phyloP scores from a whole-genome alignment of 345 rosid species.

The Bruguiera gymnorhiza region DNA sequence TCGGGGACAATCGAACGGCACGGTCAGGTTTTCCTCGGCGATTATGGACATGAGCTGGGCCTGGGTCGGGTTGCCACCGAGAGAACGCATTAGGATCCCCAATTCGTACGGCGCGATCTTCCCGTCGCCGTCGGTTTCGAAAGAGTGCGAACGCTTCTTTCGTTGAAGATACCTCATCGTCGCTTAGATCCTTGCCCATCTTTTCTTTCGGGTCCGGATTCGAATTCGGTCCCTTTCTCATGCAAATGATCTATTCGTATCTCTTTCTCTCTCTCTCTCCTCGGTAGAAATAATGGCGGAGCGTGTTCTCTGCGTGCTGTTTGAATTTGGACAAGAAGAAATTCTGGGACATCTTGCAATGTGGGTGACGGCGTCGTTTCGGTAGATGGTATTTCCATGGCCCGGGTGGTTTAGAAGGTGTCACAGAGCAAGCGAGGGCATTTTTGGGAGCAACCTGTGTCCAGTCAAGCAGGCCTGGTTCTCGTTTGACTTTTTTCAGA shows the following conservation, averaged over 20 bases:
- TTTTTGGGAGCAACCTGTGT: too few relatives aligned
- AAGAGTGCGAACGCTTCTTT: constrained; percentile 88
- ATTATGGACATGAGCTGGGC: constrained; percentile 76
- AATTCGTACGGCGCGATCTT: constrained; percentile 91
- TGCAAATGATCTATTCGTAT: background rate
- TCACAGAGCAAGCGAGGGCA: too few relatives aligned
- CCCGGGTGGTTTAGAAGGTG: too few relatives aligned
- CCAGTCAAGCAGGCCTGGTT: too few relatives aligned
- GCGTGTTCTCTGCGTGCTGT: too few relatives aligned
- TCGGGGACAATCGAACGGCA: constrained; percentile 81
- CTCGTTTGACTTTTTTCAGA: too few relatives aligned
- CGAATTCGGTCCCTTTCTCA: background rate
- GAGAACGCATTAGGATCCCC: constrained; percentile 97
- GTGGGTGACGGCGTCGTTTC: background rate
- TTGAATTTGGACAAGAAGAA: too few relatives aligned
- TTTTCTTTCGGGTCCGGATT: constrained; percentile 9
- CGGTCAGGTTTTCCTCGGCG: constrained; percentile 60
- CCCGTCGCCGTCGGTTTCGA: constrained; percentile 91
- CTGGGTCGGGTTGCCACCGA: constrained; percentile 98
- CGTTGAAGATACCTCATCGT: constrained; percentile 92
- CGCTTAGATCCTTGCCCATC: constrained; percentile 87
- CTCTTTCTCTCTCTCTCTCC: too few relatives aligned
- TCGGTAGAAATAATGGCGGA: too few relatives aligned
- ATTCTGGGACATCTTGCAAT: too few relatives aligned
- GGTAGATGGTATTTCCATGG: too few relatives aligned